phyloP scores from a whole-genome alignment of 306 rosid genomes.

The Rubus parviflorus region DNA sequence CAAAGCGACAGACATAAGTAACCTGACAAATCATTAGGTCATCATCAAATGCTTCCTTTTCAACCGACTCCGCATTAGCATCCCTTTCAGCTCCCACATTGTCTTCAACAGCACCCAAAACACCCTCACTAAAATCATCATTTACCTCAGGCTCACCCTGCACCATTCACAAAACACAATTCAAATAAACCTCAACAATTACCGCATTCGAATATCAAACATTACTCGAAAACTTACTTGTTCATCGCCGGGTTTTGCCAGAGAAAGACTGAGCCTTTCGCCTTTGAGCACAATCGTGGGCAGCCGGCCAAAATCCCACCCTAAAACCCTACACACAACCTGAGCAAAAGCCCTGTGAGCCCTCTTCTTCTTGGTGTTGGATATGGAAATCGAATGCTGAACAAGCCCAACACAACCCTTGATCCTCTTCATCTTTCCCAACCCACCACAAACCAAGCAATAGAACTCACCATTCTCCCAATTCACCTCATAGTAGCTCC shows the following conservation, averaged over 20 bases:
- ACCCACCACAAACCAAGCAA: slow-evolving; percentile 73
- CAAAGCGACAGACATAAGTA: not conserved
- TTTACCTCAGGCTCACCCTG: slow-evolving; percentile 18
- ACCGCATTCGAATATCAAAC: not conserved
- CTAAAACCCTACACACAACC: slow-evolving; percentile 59
- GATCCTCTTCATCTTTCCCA: slow-evolving; percentile 52
- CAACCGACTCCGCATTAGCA: not conserved
- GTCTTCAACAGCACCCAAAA: not conserved
- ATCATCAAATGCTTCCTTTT: slow-evolving; percentile 8
- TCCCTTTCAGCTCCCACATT: not conserved
- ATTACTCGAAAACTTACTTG: slow-evolving; percentile 26
- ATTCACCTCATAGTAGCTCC: slow-evolving; percentile 55
- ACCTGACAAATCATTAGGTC: slow-evolving; percentile 15
- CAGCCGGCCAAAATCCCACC: slow-evolving; percentile 61
- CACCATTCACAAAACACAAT: slow-evolving; percentile 8
- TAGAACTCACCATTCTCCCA: slow-evolving; percentile 48
- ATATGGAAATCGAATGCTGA: slow-evolving; percentile 53
- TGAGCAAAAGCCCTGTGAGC: slow-evolving; percentile 66
- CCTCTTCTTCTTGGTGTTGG: slow-evolving; percentile 41
- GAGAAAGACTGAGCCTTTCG: slow-evolving; percentile 39
- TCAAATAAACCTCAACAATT: not conserved
- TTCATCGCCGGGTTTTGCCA: slow-evolving; percentile 17
- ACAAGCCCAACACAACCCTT: slow-evolving; percentile 54
- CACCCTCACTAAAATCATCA: slow-evolving; percentile 5
- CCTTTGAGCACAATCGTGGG: slow-evolving; percentile 54